Conservation (phyloP, 768 basidiomycete species). For the Trichaptum fuscoviolaceum region DNA sequence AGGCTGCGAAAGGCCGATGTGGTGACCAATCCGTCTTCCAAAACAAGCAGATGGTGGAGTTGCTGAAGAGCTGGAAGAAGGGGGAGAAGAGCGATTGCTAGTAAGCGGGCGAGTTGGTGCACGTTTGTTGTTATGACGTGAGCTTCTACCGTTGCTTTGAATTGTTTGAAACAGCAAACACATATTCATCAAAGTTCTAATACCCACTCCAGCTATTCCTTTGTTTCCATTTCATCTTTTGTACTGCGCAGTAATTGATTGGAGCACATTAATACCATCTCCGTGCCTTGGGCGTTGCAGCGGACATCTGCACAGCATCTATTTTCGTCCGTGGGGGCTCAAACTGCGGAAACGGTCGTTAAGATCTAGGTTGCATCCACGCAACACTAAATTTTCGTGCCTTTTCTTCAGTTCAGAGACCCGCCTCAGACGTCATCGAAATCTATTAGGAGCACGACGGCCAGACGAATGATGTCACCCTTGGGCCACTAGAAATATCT, state of each 20-base stretch:
- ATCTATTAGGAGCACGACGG: too few relatives aligned
- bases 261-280: not conserved
- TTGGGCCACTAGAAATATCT: too few relatives aligned
- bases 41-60: conserved; percentile 6
- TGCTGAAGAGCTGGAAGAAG: conserved; percentile 1
- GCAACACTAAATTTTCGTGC: too few relatives aligned
- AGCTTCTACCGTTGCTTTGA: too few relatives aligned
- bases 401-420: too few relatives aligned
- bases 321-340: not conserved
- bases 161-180: not conserved
- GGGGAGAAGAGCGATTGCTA: not conserved
- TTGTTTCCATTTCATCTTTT: not conserved
- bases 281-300: not conserved
- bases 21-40: conserved; percentile 8
- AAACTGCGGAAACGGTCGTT: not conserved
- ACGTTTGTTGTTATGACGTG: not conserved
- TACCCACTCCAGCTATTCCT: not conserved
- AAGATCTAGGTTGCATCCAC: too few relatives aligned
- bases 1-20: conserved; percentile 10
- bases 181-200: not conserved
- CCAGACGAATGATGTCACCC: too few relatives aligned
- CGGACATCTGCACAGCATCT: not conserved
- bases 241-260: not conserved
- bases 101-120: not conserved
- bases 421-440: too few relatives aligned